These are phyloP conservation scores for Puccinia triticina DNA, from an alignment of 1,284 basidiomycete genomes.

Conservation along the genomic window DNA sequence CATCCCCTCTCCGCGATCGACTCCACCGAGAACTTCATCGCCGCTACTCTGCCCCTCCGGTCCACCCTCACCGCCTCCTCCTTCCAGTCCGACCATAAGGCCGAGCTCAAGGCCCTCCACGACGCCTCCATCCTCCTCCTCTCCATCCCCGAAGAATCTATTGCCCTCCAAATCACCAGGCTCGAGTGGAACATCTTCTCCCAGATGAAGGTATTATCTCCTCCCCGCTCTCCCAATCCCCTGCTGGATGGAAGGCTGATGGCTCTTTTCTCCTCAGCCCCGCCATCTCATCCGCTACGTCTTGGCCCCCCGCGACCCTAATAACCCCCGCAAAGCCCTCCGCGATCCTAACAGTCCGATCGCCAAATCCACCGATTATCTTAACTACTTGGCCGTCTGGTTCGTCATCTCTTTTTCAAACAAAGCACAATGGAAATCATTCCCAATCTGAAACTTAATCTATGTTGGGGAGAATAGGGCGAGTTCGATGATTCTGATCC, in stretches of 20 bases:
- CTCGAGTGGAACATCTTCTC: constrained; percentile 57
- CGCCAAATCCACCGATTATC: constrained; percentile 55
- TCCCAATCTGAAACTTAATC: no score
- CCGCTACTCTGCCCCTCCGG: constrained; percentile 1
- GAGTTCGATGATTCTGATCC: constrained; percentile 57
- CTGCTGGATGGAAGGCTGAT: background rate
- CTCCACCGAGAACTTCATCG: constrained; percentile 20
- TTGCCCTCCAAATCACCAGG: constrained; percentile 58
- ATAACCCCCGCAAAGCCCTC: constrained; percentile 54
- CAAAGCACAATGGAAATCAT: no score
- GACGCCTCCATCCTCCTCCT: constrained; percentile 30
- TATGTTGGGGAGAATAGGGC: constrained; percentile 55
- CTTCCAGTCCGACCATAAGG: constrained; percentile 2
- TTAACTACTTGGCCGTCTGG: constrained; percentile 57
- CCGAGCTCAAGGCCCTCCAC: constrained; percentile 14
- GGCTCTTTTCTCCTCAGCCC: constrained; percentile 52
- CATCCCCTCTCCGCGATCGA: background rate
- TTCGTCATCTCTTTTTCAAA: constrained; percentile 49
- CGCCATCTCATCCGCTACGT: constrained; percentile 59
- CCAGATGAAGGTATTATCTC: constrained; percentile 29
- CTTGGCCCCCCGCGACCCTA: constrained; percentile 54
- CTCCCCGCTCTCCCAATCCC: background rate
- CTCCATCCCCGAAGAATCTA: constrained; percentile 51
- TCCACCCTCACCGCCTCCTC: constrained; percentile 26
- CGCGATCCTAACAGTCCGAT: constrained; percentile 55